These are phyloP conservation scores for Fraxinus paxiana DNA, from an alignment of 305 asterid species.

Conservation along the genomic window DNA sequence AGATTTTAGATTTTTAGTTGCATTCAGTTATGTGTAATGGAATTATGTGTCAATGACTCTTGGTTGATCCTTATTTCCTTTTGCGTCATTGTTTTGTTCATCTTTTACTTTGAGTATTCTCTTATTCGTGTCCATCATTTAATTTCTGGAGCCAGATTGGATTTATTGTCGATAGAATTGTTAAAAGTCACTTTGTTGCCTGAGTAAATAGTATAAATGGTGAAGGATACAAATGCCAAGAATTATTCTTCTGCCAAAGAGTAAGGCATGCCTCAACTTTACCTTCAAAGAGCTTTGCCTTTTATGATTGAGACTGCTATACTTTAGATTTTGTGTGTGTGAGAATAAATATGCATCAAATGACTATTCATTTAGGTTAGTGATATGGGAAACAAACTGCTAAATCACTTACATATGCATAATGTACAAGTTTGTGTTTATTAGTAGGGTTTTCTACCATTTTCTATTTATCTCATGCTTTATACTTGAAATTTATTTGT, in stretches of 20 bases:
- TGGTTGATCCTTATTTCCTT: background rate
- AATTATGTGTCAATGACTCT: background rate
- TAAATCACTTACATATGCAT: background rate
- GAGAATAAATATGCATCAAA: background rate
- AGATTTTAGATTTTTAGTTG: background rate
- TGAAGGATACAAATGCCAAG: background rate
- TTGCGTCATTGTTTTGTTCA: background rate
- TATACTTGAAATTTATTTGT: slow-evolving; percentile 15
- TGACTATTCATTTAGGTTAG: background rate
- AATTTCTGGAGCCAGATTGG: background rate
- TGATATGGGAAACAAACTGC: background rate
- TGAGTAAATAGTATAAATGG: background rate
- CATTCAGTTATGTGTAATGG: background rate
- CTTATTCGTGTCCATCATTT: background rate
- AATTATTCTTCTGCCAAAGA: background rate
- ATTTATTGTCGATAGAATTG: background rate
- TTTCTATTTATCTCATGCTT: background rate
- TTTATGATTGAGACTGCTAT: background rate
- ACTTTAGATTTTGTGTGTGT: background rate
- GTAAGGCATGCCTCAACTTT: background rate
- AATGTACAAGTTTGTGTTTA: background rate
- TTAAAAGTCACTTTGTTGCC: background rate
- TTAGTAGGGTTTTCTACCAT: background rate
- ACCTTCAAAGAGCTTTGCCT: background rate
- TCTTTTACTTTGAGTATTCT: background rate